Evolutionary conservation across 345 rosid genomes (phyloP).

Genomic region (Camelina laxa): DNA sequence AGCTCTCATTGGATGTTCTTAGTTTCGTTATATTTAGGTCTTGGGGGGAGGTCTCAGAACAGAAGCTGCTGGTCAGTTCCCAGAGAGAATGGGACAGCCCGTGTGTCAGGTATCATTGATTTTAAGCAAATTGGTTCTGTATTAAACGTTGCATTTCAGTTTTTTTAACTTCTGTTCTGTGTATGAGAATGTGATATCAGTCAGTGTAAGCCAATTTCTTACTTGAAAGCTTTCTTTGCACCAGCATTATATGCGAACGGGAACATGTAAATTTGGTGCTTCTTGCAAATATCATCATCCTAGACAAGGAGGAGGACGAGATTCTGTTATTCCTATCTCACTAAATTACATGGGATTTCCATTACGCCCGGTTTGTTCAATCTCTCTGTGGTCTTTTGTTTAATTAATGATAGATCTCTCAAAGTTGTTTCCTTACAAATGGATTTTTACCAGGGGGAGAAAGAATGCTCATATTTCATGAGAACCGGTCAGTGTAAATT

Average conservation of each 20-base stretch:
- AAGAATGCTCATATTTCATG: slow-evolving; percentile 84
- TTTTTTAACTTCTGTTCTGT: neutral
- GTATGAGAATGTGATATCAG: neutral
- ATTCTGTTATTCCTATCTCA: slow-evolving; percentile 55
- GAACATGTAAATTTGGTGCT: slow-evolving; percentile 89
- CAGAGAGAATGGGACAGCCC: slow-evolving; percentile 80
- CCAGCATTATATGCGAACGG: slow-evolving; percentile 93
- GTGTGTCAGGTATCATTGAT: slow-evolving; percentile 69
- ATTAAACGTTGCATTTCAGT: neutral
- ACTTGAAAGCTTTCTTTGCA: slow-evolving; percentile 20
- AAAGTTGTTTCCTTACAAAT: slow-evolving; percentile 17
- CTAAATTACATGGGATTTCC: slow-evolving; percentile 81
- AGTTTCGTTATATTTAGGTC: slow-evolving; percentile 52
- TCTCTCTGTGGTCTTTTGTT: neutral
- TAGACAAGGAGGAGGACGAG: slow-evolving; percentile 56
- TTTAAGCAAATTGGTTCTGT: neutral
- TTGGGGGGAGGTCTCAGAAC: slow-evolving; percentile 62
- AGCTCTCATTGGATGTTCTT: slow-evolving; percentile 33
- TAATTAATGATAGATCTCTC: slow-evolving; percentile 22
- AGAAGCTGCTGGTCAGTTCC: slow-evolving; percentile 64
- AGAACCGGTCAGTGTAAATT: slow-evolving; percentile 94
- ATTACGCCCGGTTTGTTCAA: slow-evolving; percentile 74
- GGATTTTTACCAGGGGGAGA: slow-evolving; percentile 69
- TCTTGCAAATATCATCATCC: slow-evolving; percentile 97
- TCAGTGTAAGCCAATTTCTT: slow-evolving; percentile 8